phyloP scores from a whole-genome alignment of 2,329 filamentous ascomycete genomes.

The Fusarium sp. region DNA sequence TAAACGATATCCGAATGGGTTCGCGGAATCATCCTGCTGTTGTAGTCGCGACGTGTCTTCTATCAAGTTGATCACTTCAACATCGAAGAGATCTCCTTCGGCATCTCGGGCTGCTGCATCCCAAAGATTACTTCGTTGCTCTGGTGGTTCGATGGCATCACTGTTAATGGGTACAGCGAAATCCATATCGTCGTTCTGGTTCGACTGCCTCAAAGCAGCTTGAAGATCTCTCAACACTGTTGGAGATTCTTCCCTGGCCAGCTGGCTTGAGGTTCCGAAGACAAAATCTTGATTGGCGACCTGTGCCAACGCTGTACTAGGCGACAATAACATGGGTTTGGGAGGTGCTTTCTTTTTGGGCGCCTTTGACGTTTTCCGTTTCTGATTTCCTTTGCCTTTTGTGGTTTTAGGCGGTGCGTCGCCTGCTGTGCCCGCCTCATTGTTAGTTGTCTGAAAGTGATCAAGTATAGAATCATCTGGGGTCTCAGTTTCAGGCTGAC shows the following conservation, averaged over 20 bases:
- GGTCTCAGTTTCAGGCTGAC: slow-evolving; percentile 51
- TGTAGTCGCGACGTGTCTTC: slow-evolving; percentile 55
- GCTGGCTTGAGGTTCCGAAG: slow-evolving; percentile 88
- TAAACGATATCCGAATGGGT: slow-evolving; percentile 57
- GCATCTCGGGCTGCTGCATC: slow-evolving; percentile 75
- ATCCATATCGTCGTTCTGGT: slow-evolving; percentile 57
- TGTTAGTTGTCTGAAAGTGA: slow-evolving; percentile 53
- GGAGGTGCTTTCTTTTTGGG: slow-evolving; percentile 59
- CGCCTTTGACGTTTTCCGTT: slow-evolving; percentile 50
- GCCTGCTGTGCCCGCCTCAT: slow-evolving; percentile 2
- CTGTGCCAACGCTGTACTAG: slow-evolving; percentile 74
- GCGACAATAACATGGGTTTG: slow-evolving; percentile 73
- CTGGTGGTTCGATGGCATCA: slow-evolving; percentile 53
- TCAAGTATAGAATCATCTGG: slow-evolving; percentile 59
- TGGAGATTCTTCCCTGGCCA: slow-evolving; percentile 80
- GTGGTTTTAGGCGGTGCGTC: slow-evolving; percentile 42
- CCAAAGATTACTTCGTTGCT: slow-evolving; percentile 70
- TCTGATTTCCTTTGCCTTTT: slow-evolving; percentile 53
- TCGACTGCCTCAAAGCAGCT: slow-evolving; percentile 71
- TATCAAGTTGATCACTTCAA: slow-evolving; percentile 72
- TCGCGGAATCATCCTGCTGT: slow-evolving; percentile 44
- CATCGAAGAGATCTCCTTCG: slow-evolving; percentile 73
- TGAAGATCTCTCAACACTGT: slow-evolving; percentile 73
- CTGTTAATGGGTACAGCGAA: slow-evolving; percentile 58
- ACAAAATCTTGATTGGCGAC: slow-evolving; percentile 80